Evolutionary conservation across 2,329 filamentous ascomycete species (phyloP), one percentile per base, ranked within the genome.

Genomic region (Pyricularia pennisetigena): DNA sequence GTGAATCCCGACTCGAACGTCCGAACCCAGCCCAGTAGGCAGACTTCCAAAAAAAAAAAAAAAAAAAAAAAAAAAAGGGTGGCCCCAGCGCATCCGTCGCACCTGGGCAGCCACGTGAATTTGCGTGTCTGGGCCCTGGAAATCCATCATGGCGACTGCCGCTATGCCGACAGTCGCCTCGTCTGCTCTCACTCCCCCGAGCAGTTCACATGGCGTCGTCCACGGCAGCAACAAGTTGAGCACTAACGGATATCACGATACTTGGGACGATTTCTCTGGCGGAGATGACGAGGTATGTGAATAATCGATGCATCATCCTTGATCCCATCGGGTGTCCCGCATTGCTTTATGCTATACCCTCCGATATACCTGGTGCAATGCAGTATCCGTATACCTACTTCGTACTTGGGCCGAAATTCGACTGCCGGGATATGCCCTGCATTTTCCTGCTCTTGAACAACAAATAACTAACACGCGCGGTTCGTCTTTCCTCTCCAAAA

Each of bases 141-240:
- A 49, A 49, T 49, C 63, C 69, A 71, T 71, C 70, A 71, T 67
- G 73, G 69, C 62, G 71, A 86, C 86, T 85, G 81, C 84, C 73
- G 80, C 82, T 74, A 81, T 86, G 76, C 83, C 84, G 72, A 77
- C 83, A 72, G 79, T 78, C 72, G 79, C 82, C 67, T 79, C 82
- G 70, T 62, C 65, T 28, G 79, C 82, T 64, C 76, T 86, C 69
- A 82, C 80, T 70, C 81, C 82, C 69, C 79, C 83, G 20, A 79
- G 78, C 71, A 84, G 81, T 74, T 81, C 80, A 68, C 80, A 86
- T 74, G 83, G 79, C 64, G 16, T n/a, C n/a, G 16, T n/a, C 41
- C 79, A 83, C 28, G 41, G 41, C 35, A 57, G 35, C 35, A 57
- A 49, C 35, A 66, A 57, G 32, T 10, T 57, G 26, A 61, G 32